phyloP scores from a whole-genome alignment of 2,329 filamentous ascomycete genomes.

The Fusarium camptoceras region DNA sequence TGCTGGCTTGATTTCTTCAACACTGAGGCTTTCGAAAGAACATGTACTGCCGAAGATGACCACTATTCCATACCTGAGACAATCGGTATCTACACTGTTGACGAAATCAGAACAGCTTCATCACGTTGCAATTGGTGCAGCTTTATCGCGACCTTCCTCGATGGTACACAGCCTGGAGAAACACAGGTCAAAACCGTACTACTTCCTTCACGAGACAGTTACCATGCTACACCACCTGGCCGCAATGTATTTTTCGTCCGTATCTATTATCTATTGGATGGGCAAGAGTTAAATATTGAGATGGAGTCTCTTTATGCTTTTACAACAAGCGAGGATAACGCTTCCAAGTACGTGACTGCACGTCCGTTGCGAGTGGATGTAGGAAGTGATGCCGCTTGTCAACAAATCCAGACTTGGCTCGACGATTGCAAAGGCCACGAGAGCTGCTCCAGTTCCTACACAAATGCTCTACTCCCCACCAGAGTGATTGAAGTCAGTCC shows the following conservation, averaged over 20 bases:
- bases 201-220: background rate
- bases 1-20: background rate
- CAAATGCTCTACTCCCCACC: background rate
- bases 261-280: background rate
- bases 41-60: background rate
- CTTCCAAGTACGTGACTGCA: background rate
- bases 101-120: background rate
- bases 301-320: background rate
- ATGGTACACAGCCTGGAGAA: background rate
- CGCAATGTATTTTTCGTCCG: background rate
- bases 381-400: background rate
- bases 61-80: background rate
- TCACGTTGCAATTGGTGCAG: background rate
- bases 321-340: background rate
- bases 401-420: background rate
- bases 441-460: background rate
- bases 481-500: background rate
- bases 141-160: background rate
- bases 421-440: background rate
- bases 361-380: background rate
- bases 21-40: background rate
- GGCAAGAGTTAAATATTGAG: accelerated
- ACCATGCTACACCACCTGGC: background rate
- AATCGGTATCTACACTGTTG: background rate
- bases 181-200: background rate